A percentile compares a stretch with the other conserved stretches of the same genome.
phyloP scores from a whole-genome alignment of 257 asterid genomes.

The Striga asiatica region DNA sequence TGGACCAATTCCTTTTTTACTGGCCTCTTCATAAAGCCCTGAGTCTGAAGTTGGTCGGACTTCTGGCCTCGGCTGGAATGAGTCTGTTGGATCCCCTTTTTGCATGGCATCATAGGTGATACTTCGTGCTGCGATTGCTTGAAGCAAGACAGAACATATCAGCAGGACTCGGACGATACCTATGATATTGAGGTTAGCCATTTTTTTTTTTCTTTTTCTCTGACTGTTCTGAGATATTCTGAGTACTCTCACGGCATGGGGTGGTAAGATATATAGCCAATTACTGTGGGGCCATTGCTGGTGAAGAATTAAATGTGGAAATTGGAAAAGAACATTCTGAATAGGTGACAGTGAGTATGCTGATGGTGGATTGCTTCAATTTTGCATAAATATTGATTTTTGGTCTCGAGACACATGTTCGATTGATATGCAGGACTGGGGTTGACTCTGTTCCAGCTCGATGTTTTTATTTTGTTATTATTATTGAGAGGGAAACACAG shows the following conservation, averaged over 20 bases:
- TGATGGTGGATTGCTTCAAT: neutral
- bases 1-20: neutral
- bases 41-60: neutral
- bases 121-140: neutral
- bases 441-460: neutral
- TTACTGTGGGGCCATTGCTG: neutral
- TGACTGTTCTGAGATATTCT: neutral
- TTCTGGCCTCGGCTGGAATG: neutral
- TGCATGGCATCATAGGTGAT: conserved; percentile 16
- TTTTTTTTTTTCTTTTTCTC: neutral
- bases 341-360: conserved; percentile 6
- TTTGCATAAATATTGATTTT: neutral
- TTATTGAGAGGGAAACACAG: neutral
- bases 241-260: neutral
- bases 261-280: neutral
- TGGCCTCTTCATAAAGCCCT: neutral
- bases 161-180: conserved; percentile 8
- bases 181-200: conserved; percentile 1
- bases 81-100: conserved; percentile 3
- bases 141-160: conserved; percentile 12
- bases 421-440: neutral
- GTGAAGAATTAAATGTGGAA: conserved; percentile 1
- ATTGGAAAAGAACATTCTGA: neutral
- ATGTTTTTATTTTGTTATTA: too few relatives aligned
- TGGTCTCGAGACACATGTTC: neutral